Evolutionary conservation across 2,329 filamentous ascomycete genomes (phyloP), one percentile per base, ranked within the genome.

Genomic region (Magnaporthiopsis rhizophila): DNA sequence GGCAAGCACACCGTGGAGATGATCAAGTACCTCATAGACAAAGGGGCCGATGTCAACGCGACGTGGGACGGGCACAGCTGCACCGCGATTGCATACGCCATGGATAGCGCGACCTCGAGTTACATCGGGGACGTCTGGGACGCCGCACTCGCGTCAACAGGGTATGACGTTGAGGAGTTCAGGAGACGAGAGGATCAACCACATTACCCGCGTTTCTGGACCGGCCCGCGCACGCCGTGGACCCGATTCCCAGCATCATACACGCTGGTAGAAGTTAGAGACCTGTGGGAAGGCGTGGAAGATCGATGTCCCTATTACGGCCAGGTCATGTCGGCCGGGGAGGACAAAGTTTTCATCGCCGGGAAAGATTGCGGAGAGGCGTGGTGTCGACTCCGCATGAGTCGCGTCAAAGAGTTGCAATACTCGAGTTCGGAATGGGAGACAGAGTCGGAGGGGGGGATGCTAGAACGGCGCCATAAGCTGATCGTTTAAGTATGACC

Each of bases 71-170:
- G 56, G n/a, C n/a, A 3, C 13, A 58, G 56, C 56, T 58, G 56
- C 12, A 24, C 56, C 3, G 56, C 56, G 26, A 58, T 58, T 26
- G 56, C 56, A 12, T 58, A 58, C 13, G n/a, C n/a, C 13, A 2
- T 6, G 15, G 38, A 45, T 18, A 13, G 18, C n/a, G 56, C 26
- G 0, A 24, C 9, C 13, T 24, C n/a, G n/a, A 24, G 56, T 7
- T 28, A 58, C 8, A 12, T 58, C n/a, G 56, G 56, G 56, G 56
- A 58, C 56, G n/a, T 58, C 56, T 58, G 56, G 56, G 56, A 58
- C 15, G 56, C 56, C 2, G 56, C 56, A 28, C 56, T 58, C 3
- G 56, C 56, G n/a, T 1, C 56, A 5, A 58, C 56, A 24, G 56
- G 56, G 3, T 2, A 58, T 7, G 56, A 26, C 5, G 56, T 58